Evolutionary conservation across 768 basidiomycete species (phyloP), one percentile per base, ranked within the genome.

Genomic region (Ramaria sp.): DNA sequence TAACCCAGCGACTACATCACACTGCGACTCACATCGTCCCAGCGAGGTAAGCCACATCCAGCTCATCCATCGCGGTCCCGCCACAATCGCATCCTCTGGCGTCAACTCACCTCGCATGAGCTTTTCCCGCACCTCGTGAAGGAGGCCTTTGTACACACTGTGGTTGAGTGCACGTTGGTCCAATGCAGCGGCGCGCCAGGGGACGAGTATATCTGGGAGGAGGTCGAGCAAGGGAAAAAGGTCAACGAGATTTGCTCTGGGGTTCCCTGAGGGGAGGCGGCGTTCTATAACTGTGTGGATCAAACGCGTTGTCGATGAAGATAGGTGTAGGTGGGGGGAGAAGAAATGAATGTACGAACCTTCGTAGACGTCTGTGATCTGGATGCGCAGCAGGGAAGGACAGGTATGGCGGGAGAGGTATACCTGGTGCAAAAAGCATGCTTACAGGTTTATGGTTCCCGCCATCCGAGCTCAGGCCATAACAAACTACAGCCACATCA

Each of bases 21-120:
- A n/a, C 15, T 20, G 22, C 12, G 27, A 51, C 50, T n/a, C 11
- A 51, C 50, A 51, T 51, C 7, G 50, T 51, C 17, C 50, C 50
- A 33, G 50, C 67, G 2, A 73, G 66, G 62, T 77, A 77, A 12
- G 74, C 76, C 9, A 78, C 61, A 43, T 77, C 74, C 12, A 76
- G 53, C 34, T 75, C 74, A 3, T 62, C 62, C 70, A 77, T 68
- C 1, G 71, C 74, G 33, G 70, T 57, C 73, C 71, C 0, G 70
- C 62, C 5, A 74, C 69, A 22, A 78, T 24, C 30, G 30, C 63
- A 48, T 73, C 76, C 12, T 73, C 74, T 1, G 68, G 71, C 9
- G 67, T 65, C 4, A 72, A 70, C 1, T 30, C 7, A 12, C 73
- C 74, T 4, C 65, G 67, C 4, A 62, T 61, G 70, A 77, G 74